phyloP scores from a whole-genome alignment of 495 filamentous ascomycete genomes.

The Clavariopsis aquatica region DNA sequence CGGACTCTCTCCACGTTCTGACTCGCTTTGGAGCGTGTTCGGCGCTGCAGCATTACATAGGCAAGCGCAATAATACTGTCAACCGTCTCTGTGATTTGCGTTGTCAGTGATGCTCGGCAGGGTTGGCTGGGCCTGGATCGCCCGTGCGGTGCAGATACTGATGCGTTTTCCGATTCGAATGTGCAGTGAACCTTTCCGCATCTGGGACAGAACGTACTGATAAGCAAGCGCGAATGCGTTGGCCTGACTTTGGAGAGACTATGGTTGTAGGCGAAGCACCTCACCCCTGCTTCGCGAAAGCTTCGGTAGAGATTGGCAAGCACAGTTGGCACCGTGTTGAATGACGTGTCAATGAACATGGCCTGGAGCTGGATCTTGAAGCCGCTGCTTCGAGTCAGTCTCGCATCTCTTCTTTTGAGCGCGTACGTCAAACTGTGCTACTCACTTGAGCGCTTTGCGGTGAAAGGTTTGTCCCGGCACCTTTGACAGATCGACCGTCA shows the following conservation, averaged over 20 bases:
- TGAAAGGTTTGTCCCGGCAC: slow-evolving; percentile 72
- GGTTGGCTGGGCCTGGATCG: slow-evolving; percentile 32
- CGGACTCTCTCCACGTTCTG: slow-evolving; percentile 53
- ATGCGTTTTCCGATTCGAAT: slow-evolving; percentile 17
- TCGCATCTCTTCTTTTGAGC: slow-evolving; percentile 11
- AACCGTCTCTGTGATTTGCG: slow-evolving; percentile 56
- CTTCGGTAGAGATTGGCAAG: slow-evolving; percentile 71
- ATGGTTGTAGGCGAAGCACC: slow-evolving; percentile 77
- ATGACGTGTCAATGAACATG: slow-evolving; percentile 84
- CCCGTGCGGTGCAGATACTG: slow-evolving; percentile 29
- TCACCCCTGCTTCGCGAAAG: slow-evolving; percentile 76
- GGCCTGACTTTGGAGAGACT: slow-evolving; percentile 58
- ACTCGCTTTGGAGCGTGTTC: slow-evolving; percentile 44
- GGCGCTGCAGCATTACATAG: slow-evolving; percentile 63
- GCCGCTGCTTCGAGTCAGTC: slow-evolving; percentile 47
- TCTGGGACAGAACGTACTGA: slow-evolving; percentile 52
- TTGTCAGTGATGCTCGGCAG: slow-evolving; percentile 30
- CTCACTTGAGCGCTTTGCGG: slow-evolving; percentile 70
- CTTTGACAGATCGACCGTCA: slow-evolving; percentile 74
- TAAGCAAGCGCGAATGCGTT: slow-evolving; percentile 57
- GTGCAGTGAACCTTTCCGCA: background rate
- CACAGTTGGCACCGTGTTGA: slow-evolving; percentile 70
- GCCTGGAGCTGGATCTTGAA: slow-evolving; percentile 85
- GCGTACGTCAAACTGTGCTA: background rate
- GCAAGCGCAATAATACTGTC: slow-evolving; percentile 65